These are phyloP conservation scores for Herpomyces periplanetae DNA, from an alignment of 2,329 filamentous ascomycete species.

Conservation along the genomic window DNA sequence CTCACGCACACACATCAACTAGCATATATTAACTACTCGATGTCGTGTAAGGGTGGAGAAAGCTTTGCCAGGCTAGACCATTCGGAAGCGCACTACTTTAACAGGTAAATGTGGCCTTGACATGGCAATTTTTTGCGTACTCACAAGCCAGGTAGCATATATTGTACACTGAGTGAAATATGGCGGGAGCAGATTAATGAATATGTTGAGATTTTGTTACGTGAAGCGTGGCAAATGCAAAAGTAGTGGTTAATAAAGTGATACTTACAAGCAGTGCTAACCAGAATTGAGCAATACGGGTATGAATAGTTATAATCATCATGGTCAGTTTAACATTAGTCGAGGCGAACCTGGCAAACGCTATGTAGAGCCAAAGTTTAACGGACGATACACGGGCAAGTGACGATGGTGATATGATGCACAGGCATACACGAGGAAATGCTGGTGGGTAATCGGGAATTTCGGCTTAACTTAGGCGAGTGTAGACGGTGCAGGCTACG, in stretches of 20 bases:
- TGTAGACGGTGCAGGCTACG: constrained; percentile 1
- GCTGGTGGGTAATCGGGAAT: constrained; percentile 24
- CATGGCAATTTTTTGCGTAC: constrained; percentile 3
- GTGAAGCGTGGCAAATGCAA: no score
- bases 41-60: constrained; percentile 4
- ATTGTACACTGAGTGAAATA: no score
- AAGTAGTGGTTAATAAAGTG: no score
- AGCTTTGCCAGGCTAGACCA: constrained; percentile 33
- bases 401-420: constrained; percentile 5
- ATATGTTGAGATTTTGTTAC: no score
- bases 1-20: no score
- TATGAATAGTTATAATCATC: constrained; percentile 65
- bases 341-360: no score
- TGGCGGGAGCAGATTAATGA: no score
- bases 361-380: no score
- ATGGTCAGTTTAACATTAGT: constrained; percentile 22
- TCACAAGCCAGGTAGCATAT: constrained; percentile 7
- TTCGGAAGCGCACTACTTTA: constrained; percentile 96
- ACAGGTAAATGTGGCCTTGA: constrained; percentile 22
- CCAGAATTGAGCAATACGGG: no score
- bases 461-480: constrained; percentile 3
- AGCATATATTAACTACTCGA: no score
- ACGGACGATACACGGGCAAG: constrained; percentile 6
- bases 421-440: constrained; percentile 86
- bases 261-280: no score